Evolutionary conservation across 1,284 basidiomycete genomes (phyloP).

Genomic region (Tranzscheliella williamsii): DNA sequence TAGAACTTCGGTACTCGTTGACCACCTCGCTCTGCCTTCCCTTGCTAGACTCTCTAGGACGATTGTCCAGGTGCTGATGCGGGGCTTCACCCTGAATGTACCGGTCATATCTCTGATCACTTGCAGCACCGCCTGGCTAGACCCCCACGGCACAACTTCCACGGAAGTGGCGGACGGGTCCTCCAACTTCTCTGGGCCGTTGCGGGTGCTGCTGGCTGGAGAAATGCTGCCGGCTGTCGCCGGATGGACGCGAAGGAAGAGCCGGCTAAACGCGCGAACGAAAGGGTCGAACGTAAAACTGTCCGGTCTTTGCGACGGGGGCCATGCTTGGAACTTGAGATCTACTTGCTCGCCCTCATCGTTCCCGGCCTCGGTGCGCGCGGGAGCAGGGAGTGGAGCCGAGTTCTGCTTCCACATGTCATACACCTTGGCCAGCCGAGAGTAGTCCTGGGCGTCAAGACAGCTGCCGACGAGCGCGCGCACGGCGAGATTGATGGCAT

Average conservation of each 20-base stretch:
- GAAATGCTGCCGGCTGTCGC: no score
- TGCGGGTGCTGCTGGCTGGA: no score
- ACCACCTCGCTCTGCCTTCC: conserved; percentile 16
- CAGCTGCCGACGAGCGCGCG: conserved; percentile 11
- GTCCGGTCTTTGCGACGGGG: conserved; percentile 18
- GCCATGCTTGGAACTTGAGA: conserved; percentile 18
- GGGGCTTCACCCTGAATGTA: conserved; percentile 6
- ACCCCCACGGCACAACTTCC: conserved; percentile 14
- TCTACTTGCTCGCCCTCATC: neutral
- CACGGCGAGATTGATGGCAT: conserved; percentile 31
- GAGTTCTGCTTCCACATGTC: conserved; percentile 10
- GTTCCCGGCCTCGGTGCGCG: neutral
- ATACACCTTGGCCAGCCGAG: conserved; percentile 11
- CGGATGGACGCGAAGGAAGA: no score
- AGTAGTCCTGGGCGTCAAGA: conserved; percentile 14
- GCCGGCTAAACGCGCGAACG: conserved; percentile 23
- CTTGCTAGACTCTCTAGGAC: conserved; percentile 26
- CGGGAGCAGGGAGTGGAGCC: neutral
- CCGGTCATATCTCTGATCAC: conserved; percentile 35
- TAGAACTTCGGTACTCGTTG: conserved; percentile 3
- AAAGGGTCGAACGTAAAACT: conserved; percentile 30
- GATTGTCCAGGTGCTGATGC: conserved; percentile 33
- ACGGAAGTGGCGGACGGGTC: no score
- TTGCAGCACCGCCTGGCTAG: conserved; percentile 11
- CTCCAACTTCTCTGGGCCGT: no score